Base-by-base conservation (phyloP, 768 basidiomycete genomes). In the Hypsizygus marmoreus region DNA sequence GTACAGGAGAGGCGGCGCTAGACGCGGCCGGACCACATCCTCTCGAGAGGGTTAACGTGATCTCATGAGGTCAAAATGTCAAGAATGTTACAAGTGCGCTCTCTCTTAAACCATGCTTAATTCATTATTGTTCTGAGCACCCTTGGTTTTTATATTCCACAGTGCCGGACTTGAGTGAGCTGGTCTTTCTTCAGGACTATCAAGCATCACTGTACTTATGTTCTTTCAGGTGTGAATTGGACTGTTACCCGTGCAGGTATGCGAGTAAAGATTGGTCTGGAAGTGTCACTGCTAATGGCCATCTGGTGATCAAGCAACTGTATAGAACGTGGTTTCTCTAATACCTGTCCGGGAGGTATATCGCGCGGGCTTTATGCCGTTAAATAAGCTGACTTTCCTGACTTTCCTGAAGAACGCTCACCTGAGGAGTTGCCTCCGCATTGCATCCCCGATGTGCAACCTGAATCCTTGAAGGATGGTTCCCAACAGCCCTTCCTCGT, bases 161-260 rank as follows among this genome's bases (percentile, higher is more conserved):
- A 45, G 51, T 34, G 51, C 46, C 45, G 43, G 39, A 37, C 38
- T 45, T 19, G 5, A 37, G 51, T 48, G 23, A 41, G 43, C n/a
- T 36, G 32, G 6, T 23, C 1, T 42, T 19, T 11, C 9, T 26
- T 28, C 5, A 23, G 2, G 31, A 36, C 17, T 9, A 10, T 17
- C 14, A 9, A 19, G 7, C 5, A 12, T 26, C 12, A 32, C 37
- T 31, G n/a, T n/a, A n/a, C 42, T 16, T 1, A 33, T 11, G 26
- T 16, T 19, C 11, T 33, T 4, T 23, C 11, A 52, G 50, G 10
- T 45, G 51, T 41, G 33, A 44, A 36, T 31, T 23, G 19, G 43
- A 48, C 12, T 29, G 38, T 17, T 43, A 32, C 43, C 45, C 50
- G 33, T 52, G 51, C 42, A 45, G 51, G 51, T 52, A 22, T 24